These are phyloP conservation scores for Penicillium freii DNA, from an alignment of 2,329 filamentous ascomycete species.

Conservation along the genomic window DNA sequence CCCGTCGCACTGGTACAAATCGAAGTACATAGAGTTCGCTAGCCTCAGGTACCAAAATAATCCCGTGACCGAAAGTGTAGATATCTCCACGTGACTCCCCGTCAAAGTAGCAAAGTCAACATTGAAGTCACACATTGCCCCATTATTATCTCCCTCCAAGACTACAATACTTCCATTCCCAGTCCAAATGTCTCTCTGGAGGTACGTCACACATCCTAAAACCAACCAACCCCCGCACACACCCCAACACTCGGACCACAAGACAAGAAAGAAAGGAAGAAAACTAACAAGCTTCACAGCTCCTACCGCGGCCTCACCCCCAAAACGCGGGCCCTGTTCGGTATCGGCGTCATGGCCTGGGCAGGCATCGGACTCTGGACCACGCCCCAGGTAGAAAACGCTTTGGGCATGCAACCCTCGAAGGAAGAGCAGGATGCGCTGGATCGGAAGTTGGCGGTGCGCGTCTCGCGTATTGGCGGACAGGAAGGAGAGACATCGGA, in stretches of 20 bases:
- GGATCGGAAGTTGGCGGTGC: constrained; percentile 43
- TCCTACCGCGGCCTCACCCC: constrained; percentile 70
- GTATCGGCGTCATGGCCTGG: constrained; percentile 73
- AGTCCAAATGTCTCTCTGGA: constrained; percentile 40
- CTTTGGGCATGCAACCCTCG: constrained; percentile 68
- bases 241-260: neutral
- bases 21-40: neutral
- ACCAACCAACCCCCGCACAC: neutral
- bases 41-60: constrained; percentile 3
- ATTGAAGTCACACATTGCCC: neutral
- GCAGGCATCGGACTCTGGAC: constrained; percentile 70
- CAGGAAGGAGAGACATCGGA: constrained; percentile 26
- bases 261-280: neutral
- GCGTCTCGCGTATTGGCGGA: constrained; percentile 30
- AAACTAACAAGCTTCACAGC: constrained; percentile 38
- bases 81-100: constrained; percentile 3
- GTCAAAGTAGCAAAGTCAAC: neutral
- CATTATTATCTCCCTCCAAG: neutral
- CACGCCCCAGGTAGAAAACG: constrained; percentile 70
- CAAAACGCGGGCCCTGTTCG: constrained; percentile 68
- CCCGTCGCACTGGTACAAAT: constrained; percentile 2
- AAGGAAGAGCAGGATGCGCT: constrained; percentile 70
- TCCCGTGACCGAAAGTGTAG: constrained; percentile 2
- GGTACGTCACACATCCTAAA: constrained; percentile 24
- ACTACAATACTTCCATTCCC: neutral